Base-by-base conservation (phyloP, 495 filamentous ascomycete species). In the Aspergillus hancockii region DNA sequence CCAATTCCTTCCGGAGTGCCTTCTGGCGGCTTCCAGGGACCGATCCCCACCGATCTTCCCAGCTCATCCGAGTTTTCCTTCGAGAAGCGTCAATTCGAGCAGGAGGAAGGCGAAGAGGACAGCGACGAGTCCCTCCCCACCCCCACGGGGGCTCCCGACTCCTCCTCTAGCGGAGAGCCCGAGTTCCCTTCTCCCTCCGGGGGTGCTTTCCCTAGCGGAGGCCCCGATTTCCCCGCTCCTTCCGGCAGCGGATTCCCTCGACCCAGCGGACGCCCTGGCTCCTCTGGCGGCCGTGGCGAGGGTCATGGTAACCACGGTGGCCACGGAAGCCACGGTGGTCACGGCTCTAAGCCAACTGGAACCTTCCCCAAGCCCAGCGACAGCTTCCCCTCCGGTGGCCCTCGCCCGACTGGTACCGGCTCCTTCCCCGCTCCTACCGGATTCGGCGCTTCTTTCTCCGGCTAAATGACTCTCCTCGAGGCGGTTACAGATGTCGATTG, bases 31-130 rank as follows among this genome's bases (percentile, higher is more conserved):
- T 40, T 50, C 14, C 50, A 38, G 18, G 47, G 30, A 10, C 19
- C 50, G 7, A 14, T 50, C 38, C 50, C 59, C 54, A 18, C 21
- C 51, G 38, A 54, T 28, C 18, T 38, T 23, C 36, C 49, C 49
- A 13, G 21, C 30, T 6, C n/a, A 22, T 41, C n/a, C 28, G 19
- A 8, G 6, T n/a, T n/a, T n/a, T n/a, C n/a, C n/a, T 21, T 25
- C 10, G 25, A 49, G 28, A 59, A 59, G 50, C 50, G n/a, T n/a
- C n/a, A n/a, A n/a, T n/a, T n/a, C n/a, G n/a, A 52, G 21, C 36
- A 52, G 10, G 53, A 41, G 28, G 8, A 30, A 5, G 16, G 53
- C 36, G 18, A 14, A 4, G 13, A 18, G 4, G 22, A 23, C 19
- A 14, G 13, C 13, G 34, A 36, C 9, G 34, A 36, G 34, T 36